Evolutionary conservation across 1,284 basidiomycete genomes (phyloP).

Genomic region (Cerioporus squamosus): DNA sequence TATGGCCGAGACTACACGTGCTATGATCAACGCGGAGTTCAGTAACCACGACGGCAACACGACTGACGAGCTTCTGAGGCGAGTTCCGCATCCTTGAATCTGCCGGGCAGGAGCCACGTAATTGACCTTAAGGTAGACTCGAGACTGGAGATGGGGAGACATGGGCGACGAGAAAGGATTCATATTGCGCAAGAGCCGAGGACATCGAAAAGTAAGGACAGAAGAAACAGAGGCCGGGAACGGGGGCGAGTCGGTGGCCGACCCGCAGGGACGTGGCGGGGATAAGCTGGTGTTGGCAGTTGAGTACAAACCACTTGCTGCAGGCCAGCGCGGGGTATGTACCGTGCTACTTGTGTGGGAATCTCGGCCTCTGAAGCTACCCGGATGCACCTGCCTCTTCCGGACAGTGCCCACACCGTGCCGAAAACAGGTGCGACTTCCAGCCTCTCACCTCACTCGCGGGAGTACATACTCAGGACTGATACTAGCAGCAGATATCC

Average conservation of each 20-base stretch:
- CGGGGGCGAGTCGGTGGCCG: constrained; percentile 27
- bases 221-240: constrained; percentile 22
- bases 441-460: no score
- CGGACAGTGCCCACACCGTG: constrained; percentile 4
- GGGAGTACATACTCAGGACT: no score
- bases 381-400: constrained; percentile 13
- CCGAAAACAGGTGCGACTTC: neutral
- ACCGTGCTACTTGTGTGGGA: constrained; percentile 10
- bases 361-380: constrained; percentile 13
- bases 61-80: constrained; percentile 89
- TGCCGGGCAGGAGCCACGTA: constrained; percentile 93
- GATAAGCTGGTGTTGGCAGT: constrained; percentile 9
- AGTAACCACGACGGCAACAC: neutral
- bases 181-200: constrained; percentile 65
- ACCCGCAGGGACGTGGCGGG: constrained; percentile 25
- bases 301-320: neutral
- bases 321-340: constrained; percentile 13
- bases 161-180: constrained; percentile 82
- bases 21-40: constrained; percentile 13
- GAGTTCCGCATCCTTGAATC: constrained; percentile 96
- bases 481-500: no score
- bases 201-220: constrained; percentile 42
- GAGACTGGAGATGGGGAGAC: constrained; percentile 82
- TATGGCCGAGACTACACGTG: constrained; percentile 62
- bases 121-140: constrained; percentile 89